Base-by-base conservation (phyloP, 768 basidiomycete species). In the Termitomyces sp. region DNA sequence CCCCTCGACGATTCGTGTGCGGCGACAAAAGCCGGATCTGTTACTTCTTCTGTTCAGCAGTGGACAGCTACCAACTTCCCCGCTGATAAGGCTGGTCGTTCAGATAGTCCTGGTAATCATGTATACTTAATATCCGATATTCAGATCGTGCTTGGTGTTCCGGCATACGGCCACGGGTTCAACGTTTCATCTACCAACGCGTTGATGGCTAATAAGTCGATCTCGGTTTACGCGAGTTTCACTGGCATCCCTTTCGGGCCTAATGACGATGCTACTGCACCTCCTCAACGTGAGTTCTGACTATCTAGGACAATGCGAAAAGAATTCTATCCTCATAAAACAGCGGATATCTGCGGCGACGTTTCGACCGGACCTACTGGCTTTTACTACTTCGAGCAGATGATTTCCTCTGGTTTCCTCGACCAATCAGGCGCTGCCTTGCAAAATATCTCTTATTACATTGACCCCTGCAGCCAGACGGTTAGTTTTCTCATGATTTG, bases 31-130 rank as follows among this genome's bases (percentile, higher is more conserved):
- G 70, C 74, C 30, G 91, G 90, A 9, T 92, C 90, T 54, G 92
- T 83, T 7, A 74, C 77, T n/a, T 79, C 80, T 19, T 86, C 89
- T 9, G 77, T 97, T 38, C 63, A 74, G 12, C 77, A 79, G 5
- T 96, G 93, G 94, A 81, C 76, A 0, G 60, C 59, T 0, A 93
- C 93, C n/a, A 83, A 83, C 21, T 83, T 97, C 74, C 88, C 92
- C 19, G 73, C 78, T 17, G 51, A 70, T 15, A 63, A 77, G 66
- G 72, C 69, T 12, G 17, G 43, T 41, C 42, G 2, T 22, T 7
- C 30, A 26, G 2, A 35, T 17, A 5, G 43, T 6, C 49, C 48
- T 17, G 22, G n/a, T 19, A 7, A 17, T 26, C 2, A 52, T 34
- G 14, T 5, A 46, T 45, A 26, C 12, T 45, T 7, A 2, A 51